Percentiles rank a stretch among this genome's conserved stretches.
Conservation (phyloP, 345 rosid species). For the Citrus cavaleriei region DNA sequence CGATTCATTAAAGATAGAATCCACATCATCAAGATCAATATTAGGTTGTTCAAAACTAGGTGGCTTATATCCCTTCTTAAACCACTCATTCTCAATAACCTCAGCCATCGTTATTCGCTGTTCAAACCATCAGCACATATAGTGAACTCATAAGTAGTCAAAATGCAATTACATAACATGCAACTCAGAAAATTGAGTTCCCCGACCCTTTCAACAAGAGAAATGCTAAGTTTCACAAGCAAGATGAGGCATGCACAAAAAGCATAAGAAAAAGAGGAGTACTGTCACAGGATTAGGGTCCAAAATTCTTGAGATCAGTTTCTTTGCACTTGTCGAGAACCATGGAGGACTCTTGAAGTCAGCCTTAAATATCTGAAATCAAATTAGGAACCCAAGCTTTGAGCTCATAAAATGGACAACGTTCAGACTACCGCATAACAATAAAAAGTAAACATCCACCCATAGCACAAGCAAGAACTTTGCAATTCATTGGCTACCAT, state of each 20-base stretch:
- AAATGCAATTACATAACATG: not conserved
- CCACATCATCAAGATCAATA: constrained; percentile 78
- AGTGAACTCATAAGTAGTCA: constrained; percentile 1
- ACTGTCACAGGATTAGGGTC: constrained; percentile 92
- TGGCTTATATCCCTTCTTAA: constrained; percentile 93
- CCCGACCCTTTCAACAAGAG: not conserved
- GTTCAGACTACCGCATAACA: not conserved
- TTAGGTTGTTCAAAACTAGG: constrained; percentile 74
- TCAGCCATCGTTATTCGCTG: constrained; percentile 86
- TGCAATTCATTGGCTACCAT: not conserved
- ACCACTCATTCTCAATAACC: constrained; percentile 93
- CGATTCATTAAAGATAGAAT: constrained; percentile 73
- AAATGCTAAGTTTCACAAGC: not conserved
- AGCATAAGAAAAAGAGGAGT: constrained; percentile 15
- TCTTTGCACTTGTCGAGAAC: constrained; percentile 95
- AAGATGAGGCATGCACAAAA: not conserved
- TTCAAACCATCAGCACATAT: constrained; percentile 26
- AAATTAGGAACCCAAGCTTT: constrained; percentile 3
- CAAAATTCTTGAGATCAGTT: constrained; percentile 79
- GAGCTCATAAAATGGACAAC: not conserved
- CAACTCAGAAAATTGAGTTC: not conserved
- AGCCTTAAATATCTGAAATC: constrained; percentile 81
- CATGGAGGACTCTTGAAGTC: constrained; percentile 90
- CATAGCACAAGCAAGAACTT: not conserved
- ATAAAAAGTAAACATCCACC: not conserved